Evolutionary conservation across 768 basidiomycete species (phyloP).

Genomic region (Solioccasus polychromus): DNA sequence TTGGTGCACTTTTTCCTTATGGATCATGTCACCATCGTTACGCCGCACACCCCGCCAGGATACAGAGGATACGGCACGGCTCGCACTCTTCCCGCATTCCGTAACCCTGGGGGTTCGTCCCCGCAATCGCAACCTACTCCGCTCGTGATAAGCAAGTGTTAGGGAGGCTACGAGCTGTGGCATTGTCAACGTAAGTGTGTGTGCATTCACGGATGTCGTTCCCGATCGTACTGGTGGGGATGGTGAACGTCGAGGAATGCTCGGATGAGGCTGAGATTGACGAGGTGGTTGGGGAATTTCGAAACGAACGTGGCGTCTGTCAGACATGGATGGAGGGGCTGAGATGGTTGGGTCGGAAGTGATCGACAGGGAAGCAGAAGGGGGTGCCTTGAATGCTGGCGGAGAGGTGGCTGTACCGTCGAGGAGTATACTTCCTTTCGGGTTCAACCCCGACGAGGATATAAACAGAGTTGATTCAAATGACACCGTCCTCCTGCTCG

Average conservation of each 20-base stretch:
- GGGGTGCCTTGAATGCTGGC: background rate
- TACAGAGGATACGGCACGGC: constrained; percentile 7
- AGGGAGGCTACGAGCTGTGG: constrained; percentile 32
- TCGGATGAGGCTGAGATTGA: constrained; percentile 4
- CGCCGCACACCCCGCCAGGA: constrained; percentile 3
- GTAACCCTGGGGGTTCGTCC: constrained; percentile 9
- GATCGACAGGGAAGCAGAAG: constrained; percentile 3
- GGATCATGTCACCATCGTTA: background rate
- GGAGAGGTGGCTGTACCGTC: background rate
- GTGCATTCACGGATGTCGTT: constrained; percentile 2
- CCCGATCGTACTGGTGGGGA: constrained; percentile 22
- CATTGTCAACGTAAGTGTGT: constrained; percentile 24
- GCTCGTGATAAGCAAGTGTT: constrained; percentile 26
- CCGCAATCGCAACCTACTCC: constrained; percentile 17
- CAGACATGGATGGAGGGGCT: constrained; percentile 1
- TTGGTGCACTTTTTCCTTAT: constrained; percentile 2
- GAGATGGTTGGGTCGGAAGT: constrained; percentile 3
- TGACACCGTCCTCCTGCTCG: constrained; percentile 7
- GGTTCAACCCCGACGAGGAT: background rate
- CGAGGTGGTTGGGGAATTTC: constrained; percentile 7
- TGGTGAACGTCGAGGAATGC: constrained; percentile 22
- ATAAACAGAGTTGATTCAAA: background rate
- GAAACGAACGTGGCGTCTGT: constrained; percentile 25
- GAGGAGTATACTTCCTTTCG: background rate
- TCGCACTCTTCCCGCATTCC: constrained; percentile 9